These are phyloP conservation scores for Saccharum hybrid DNA, from an alignment of 202 grass and related monocot species.

Conservation along the genomic window DNA sequence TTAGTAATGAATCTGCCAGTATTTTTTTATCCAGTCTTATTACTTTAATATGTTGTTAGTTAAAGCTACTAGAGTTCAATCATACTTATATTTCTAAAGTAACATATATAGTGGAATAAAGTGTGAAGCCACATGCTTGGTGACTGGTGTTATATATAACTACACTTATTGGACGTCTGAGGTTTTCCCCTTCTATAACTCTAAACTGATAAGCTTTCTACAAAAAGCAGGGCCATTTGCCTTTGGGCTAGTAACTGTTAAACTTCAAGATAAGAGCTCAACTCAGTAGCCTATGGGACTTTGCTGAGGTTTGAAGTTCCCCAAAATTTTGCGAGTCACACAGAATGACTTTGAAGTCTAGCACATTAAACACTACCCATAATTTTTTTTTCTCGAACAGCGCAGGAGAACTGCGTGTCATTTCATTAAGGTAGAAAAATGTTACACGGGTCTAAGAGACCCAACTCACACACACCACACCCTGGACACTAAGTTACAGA, in stretches of 20 bases:
- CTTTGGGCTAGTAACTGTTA: not conserved
- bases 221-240: not conserved
- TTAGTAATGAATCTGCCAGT: not conserved
- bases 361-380: not conserved
- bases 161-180: not conserved
- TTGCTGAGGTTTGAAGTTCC: not conserved
- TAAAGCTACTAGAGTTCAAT: constrained; percentile 4
- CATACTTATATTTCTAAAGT: not conserved
- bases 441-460: too few species aligned
- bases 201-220: not conserved
- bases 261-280: not conserved
- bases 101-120: not conserved
- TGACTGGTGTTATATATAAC: constrained; percentile 7
- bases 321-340: not conserved
- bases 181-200: not conserved
- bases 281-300: not conserved
- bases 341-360: not conserved
- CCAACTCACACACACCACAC: too few species aligned
- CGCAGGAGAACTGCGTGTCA: too few species aligned
- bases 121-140: not conserved
- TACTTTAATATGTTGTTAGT: constrained; percentile 1
- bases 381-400: too few species aligned
- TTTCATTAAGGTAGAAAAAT: too few species aligned
- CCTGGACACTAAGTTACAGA: too few species aligned
- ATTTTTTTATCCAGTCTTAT: constrained; percentile 17